Evolutionary conservation across 495 filamentous ascomycete genomes (phyloP), one percentile per base, ranked within the genome.

Genomic region (Sporormia fimetaria): DNA sequence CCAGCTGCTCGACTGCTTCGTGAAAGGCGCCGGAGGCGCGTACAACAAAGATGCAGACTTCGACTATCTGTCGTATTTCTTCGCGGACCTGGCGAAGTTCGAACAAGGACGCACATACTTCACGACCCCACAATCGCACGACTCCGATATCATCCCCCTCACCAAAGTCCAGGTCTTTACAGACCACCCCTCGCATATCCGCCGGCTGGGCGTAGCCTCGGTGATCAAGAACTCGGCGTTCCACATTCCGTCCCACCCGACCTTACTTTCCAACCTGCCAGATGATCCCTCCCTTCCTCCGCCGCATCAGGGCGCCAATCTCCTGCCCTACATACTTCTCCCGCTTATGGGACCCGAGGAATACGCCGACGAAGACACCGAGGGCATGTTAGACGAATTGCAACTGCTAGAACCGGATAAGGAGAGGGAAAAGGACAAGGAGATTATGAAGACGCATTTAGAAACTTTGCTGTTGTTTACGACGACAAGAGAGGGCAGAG

Each of bases 1-100:
- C 57, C 92, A 96, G 56, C 64, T 96, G 14, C 78, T 96, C 52
- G 90, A 94, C 58, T 80, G 88, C 54, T 98, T 96, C 57, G 92
- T 96, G 40, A 87, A 85, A 62, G 87, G 87, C 9, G 76, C 81
- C 3, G 78, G 83, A 40, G 80, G 78, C 0, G 63, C 65, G 2
- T 83, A 87, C 55, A 98, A 96, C 65, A 78, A 82, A 52, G 41
- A 80, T n/a, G 85, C 87, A 49, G 74, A 82, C 57, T 96, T 73
- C 58, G 87, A 98, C 61, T 94, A 94, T 58, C 70, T 98, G 7
- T 74, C 86, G 16, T 98, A 95, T 56, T 63, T 94, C 32, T 90
- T 96, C 60, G 90, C 87, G 6, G 12, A 48, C 21, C 6, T 42
- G 31, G 11, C 6, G 68, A 78, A 60, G 58, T 55, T 54, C 46